A percentile compares a stretch with the other conserved stretches of the same genome.
Conservation (phyloP, 495 filamentous ascomycete genomes). For the Daldinia vernicosa region DNA sequence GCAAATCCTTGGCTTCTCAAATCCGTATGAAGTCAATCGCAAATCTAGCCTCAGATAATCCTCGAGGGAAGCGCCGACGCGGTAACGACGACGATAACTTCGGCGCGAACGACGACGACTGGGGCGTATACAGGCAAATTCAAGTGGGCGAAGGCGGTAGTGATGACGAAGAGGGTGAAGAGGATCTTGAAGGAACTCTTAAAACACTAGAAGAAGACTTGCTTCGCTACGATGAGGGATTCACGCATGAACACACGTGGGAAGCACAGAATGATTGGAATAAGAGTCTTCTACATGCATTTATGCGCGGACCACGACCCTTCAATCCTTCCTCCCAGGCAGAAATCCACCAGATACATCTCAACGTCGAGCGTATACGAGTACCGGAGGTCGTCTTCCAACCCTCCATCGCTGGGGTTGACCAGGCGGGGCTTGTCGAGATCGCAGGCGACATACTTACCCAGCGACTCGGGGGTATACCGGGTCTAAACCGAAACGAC, state of each 20-base stretch:
- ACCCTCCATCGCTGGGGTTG: slow-evolving; percentile 88
- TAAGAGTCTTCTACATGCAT: slow-evolving; percentile 86
- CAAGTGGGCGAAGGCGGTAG: slow-evolving; percentile 78
- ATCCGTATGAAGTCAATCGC: slow-evolving; percentile 99
- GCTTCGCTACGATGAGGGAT: slow-evolving; percentile 83
- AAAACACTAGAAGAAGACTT: slow-evolving; percentile 82
- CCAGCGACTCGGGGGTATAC: slow-evolving; percentile 70
- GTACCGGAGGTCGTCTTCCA: slow-evolving; percentile 97
- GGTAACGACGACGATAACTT: slow-evolving; percentile 88
- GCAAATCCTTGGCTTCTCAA: slow-evolving; percentile 93
- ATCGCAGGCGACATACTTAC: slow-evolving; percentile 86
- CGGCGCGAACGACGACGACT: slow-evolving; percentile 96
- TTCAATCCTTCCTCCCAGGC: slow-evolving; percentile 82
- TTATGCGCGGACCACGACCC: slow-evolving; percentile 84
- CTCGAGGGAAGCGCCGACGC: slow-evolving; percentile 75
- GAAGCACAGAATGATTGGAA: slow-evolving; percentile 95
- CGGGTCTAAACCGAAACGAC: slow-evolving; percentile 63
- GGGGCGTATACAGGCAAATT: slow-evolving; percentile 93
- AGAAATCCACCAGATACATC: slow-evolving; percentile 86
- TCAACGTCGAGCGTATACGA: slow-evolving; percentile 96
- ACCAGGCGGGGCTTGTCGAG: slow-evolving; percentile 92
- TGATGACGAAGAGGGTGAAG: slow-evolving; percentile 82
- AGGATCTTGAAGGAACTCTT: slow-evolving; percentile 78
- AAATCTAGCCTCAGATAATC: slow-evolving; percentile 90
- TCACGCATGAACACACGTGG: slow-evolving; percentile 88